Base-by-base conservation (phyloP, 2,329 filamentous ascomycete species). In the Catunica adiposa region DNA sequence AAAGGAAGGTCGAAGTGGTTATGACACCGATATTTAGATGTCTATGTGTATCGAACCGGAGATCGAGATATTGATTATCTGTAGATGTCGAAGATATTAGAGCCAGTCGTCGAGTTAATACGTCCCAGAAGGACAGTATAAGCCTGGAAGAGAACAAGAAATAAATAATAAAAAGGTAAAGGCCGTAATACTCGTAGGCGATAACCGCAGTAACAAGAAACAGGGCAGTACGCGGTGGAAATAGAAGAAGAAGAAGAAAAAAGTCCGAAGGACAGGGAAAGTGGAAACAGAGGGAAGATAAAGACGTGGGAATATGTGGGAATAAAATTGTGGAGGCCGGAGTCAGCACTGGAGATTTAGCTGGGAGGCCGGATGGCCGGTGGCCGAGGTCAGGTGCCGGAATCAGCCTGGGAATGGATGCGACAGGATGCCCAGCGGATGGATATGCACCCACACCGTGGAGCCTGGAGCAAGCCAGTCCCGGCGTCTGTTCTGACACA, bases 331-430 rank as follows among this genome's bases (percentile, higher is more conserved):
- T 58, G 56, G 56, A 58, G 54, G 57, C 53, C 57, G 57, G 54
- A 56, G 51, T 38, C 53, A 54, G 51, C 50, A 53, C 50, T 56
- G 44, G 34, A 54, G 23, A 58, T 56, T 58, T 42, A 42, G 42
- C 40, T 42, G 42, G 37, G 37, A 53, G 56, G 38, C 57, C 57
- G 57, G 57, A 58, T 58, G 57, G 53, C 57, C 57, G 57, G 57
- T 58, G 56, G 56, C 57, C 57, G 57, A 56, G 57, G 54, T 56
- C 57, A 58, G 57, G 50, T 58, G 57, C 53, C 57, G 53, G 57
- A 50, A 56, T 53, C 42, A 56, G 54, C 34, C 46, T 51, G 46
- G 15, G 47, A 51, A 56, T 42, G 52, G 34, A 56, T 47, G 17
- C 22, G 51, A 53, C 38, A 48, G 40, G 48, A 50, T 51, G 15